These are phyloP conservation scores for Macrophomina phaseolina DNA, from an alignment of 2,329 filamentous ascomycete species.

Conservation along the genomic window DNA sequence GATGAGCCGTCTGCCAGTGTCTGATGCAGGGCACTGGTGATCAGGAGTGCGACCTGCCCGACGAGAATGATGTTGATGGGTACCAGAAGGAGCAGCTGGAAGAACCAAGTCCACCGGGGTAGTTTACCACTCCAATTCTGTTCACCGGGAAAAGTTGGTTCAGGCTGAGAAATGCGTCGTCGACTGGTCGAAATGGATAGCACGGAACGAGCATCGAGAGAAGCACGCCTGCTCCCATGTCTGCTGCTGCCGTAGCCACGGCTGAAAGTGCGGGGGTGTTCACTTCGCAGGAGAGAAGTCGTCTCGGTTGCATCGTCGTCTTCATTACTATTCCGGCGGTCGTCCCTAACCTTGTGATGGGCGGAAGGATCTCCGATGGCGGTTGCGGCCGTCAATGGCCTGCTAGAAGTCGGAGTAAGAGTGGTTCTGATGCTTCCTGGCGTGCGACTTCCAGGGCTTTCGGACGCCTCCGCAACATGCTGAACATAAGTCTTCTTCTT, in stretches of 20 bases:
- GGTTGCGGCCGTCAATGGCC: conserved; percentile 38
- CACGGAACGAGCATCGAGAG: conserved; percentile 39
- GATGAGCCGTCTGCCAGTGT: conserved; percentile 84
- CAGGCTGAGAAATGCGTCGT: not conserved
- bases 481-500: conserved; percentile 73
- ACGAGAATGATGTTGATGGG: conserved; percentile 79
- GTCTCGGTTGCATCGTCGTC: conserved; percentile 59
- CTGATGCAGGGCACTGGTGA: conserved; percentile 75
- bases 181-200: conserved; percentile 21
- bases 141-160: conserved; percentile 53
- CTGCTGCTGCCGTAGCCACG: conserved; percentile 37
- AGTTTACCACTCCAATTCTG: conserved; percentile 84
- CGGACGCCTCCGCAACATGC: conserved; percentile 48
- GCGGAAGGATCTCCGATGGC: conserved; percentile 39
- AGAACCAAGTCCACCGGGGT: conserved; percentile 83
- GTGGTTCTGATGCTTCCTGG: conserved; percentile 29
- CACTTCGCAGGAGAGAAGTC: conserved; percentile 61
- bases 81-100: conserved; percentile 81
- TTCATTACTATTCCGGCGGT: conserved; percentile 19
- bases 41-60: conserved; percentile 75
- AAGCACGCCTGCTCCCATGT: conserved; percentile 50
- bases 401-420: conserved; percentile 43
- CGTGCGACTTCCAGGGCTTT: conserved; percentile 28
- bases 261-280: conserved; percentile 59
- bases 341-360: conserved; percentile 20